phyloP scores from a whole-genome alignment of 257 asterid genomes.

The Solanum sejunctum region DNA sequence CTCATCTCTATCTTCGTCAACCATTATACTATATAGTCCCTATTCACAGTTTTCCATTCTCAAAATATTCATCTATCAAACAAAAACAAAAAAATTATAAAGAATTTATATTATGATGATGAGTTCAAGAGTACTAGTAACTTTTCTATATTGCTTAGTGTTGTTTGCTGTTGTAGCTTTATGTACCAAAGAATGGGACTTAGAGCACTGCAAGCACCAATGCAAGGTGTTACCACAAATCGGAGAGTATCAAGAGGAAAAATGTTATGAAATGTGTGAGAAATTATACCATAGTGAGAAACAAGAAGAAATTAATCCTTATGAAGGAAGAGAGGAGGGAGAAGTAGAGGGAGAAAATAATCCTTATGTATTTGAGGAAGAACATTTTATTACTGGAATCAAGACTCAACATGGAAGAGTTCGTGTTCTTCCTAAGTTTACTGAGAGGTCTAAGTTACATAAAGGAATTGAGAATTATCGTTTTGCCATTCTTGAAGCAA shows the following conservation, averaged over 20 bases:
- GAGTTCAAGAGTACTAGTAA: not conserved
- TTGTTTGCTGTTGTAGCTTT: conserved; percentile 14
- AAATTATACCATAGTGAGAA: not conserved
- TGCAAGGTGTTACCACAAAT: conserved; percentile 6
- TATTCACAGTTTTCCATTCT: not conserved
- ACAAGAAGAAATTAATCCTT: not conserved
- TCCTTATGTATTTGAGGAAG: conserved; percentile 52
- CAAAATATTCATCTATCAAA: not conserved
- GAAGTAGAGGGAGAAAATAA: not conserved
- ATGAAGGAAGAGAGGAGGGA: not conserved
- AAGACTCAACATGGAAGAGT: conserved; percentile 38
- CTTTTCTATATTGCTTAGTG: conserved; percentile 2
- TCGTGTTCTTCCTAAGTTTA: conserved; percentile 47
- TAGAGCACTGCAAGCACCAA: conserved; percentile 17
- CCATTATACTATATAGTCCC: not conserved
- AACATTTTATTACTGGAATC: conserved; percentile 31
- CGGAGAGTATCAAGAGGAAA: not conserved
- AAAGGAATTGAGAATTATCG: conserved; percentile 56
- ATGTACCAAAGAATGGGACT: conserved; percentile 9
- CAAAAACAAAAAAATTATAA: not conserved
- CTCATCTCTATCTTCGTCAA: conserved; percentile 1
- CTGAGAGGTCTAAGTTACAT: conserved; percentile 38
- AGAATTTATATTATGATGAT: not conserved
- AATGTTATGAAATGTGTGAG: conserved; percentile 13
- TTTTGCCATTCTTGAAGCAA: conserved; percentile 36